A percentile compares a stretch with the other conserved stretches of the same genome.
Evolutionary conservation across 495 filamentous ascomycete genomes (phyloP).

Genomic region (Neurospora sp.): DNA sequence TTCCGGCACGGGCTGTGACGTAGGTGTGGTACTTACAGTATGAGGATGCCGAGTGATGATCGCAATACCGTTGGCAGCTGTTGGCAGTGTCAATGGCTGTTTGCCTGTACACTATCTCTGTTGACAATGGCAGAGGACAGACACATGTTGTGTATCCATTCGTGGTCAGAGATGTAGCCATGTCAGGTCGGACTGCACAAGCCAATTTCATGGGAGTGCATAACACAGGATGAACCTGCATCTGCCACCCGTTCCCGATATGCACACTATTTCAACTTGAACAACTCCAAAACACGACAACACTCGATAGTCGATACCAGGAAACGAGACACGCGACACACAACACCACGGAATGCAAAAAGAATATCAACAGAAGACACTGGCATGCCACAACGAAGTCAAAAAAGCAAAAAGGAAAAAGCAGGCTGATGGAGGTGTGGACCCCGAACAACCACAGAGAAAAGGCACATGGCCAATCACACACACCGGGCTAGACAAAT

Average conservation of each 20-base stretch:
- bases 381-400: neutral
- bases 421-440: neutral
- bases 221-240: neutral
- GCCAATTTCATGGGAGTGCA: neutral
- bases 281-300: no score
- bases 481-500: neutral
- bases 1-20: neutral
- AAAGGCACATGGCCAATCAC: neutral
- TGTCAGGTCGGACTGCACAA: neutral
- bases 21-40: neutral
- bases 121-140: neutral
- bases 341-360: neutral
- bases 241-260: neutral
- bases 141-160: neutral
- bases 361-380: neutral
- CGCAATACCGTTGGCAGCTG: neutral
- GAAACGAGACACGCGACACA: neutral
- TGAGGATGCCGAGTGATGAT: neutral
- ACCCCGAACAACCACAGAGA: neutral
- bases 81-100: neutral
- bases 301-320: neutral
- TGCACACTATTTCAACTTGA: neutral
- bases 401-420: neutral
- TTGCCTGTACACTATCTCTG: neutral
- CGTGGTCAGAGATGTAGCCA: neutral